Conservation (phyloP, 1,284 basidiomycete genomes). For the Ganoderma resinaceum region DNA sequence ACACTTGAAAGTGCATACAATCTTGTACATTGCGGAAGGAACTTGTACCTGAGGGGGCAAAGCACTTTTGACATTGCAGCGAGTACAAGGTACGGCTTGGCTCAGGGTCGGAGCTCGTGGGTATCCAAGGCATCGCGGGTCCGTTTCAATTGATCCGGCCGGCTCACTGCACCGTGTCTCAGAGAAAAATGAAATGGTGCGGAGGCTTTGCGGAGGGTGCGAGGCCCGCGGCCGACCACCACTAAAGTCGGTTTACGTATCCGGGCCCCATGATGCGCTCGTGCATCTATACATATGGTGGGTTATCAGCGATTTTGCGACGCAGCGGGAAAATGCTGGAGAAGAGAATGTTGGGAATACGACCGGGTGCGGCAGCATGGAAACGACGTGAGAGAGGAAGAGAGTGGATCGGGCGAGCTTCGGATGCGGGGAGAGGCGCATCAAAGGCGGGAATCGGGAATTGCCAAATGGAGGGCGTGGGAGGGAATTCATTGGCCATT, state of each 20-base stretch:
- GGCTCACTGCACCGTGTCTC: not conserved
- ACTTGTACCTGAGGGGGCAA: not conserved
- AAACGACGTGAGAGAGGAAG: not conserved
- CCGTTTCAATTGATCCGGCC: too few relatives aligned
- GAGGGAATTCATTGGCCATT: slow-evolving; percentile 3
- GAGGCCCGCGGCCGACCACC: not conserved
- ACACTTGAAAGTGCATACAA: not conserved
- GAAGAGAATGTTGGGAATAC: not conserved
- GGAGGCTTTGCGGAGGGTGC: not conserved
- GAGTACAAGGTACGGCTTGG: not conserved
- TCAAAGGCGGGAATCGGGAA: slow-evolving; percentile 22
- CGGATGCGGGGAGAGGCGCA: not conserved
- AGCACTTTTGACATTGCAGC: not conserved
- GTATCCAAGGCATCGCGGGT: not conserved
- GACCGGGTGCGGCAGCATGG: not conserved
- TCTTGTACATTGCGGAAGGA: too few relatives aligned
- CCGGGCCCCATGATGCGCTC: not conserved
- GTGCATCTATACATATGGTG: not conserved
- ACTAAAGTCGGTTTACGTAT: not conserved
- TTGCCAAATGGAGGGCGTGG: slow-evolving; percentile 17
- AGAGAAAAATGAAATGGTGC: not conserved
- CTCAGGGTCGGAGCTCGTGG: not conserved
- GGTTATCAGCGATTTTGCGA: not conserved
- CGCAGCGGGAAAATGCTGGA: not conserved
- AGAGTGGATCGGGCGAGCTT: not conserved